These are phyloP conservation scores for Rutidosis leptorrhynchoides DNA, from an alignment of 129 eudicot species.

Conservation along the genomic window DNA sequence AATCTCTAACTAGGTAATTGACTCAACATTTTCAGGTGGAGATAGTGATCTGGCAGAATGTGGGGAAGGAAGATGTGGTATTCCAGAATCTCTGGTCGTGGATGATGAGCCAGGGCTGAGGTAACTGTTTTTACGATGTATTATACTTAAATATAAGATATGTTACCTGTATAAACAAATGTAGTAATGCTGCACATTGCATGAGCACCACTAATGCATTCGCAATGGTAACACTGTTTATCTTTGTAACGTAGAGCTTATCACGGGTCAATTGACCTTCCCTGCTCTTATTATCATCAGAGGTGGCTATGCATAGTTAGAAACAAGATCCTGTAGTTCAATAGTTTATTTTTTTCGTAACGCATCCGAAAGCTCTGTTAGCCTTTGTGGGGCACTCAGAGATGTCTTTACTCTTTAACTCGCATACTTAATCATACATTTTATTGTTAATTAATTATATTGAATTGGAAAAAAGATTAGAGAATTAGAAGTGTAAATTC, in stretches of 20 bases:
- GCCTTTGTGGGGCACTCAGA: background rate
- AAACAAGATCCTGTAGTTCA: background rate
- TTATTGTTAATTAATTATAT: too few relatives aligned
- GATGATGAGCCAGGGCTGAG: slow-evolving; percentile 17
- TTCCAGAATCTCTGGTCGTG: background rate
- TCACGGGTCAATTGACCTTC: background rate
- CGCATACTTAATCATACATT: too few relatives aligned
- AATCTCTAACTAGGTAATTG: too few relatives aligned
- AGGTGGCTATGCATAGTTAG: background rate
- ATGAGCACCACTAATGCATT: background rate
- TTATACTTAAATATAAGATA: background rate
- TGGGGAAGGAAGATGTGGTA: slow-evolving; percentile 10
- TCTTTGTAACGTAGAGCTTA: background rate
- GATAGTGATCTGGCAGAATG: background rate
- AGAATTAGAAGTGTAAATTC: background rate
- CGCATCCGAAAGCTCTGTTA: background rate
- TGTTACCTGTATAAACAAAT: background rate
- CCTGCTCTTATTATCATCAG: background rate
- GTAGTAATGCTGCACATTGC: background rate
- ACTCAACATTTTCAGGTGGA: slow-evolving; percentile 6
- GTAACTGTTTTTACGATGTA: slow-evolving; percentile 6
- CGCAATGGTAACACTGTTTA: background rate
- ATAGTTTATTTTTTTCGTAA: too few relatives aligned
- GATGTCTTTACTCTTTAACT: too few relatives aligned
- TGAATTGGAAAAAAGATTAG: background rate